A percentile compares a stretch with the other conserved stretches of the same genome.
phyloP scores from a whole-genome alignment of 2,329 filamentous ascomycete species.

The Cordyceps farinosa region DNA sequence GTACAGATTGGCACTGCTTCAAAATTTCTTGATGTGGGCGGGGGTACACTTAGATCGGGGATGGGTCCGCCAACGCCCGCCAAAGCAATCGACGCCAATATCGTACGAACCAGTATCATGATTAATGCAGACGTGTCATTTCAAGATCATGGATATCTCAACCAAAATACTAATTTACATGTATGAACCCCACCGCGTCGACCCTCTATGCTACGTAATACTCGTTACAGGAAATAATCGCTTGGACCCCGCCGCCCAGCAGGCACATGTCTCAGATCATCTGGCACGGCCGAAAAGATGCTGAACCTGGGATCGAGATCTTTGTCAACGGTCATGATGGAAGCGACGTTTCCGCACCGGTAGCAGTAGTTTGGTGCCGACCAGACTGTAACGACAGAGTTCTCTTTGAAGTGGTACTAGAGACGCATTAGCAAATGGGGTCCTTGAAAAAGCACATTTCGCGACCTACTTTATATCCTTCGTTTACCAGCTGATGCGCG shows the following conservation, averaged over 20 bases:
- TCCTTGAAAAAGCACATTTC: neutral
- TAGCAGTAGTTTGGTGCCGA: constrained; percentile 96
- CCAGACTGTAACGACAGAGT: constrained; percentile 97
- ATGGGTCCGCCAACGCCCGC: neutral
- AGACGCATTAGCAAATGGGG: neutral
- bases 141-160: constrained; percentile 39
- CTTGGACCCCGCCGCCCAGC: constrained; percentile 64
- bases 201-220: constrained; percentile 9
- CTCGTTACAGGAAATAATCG: constrained; percentile 64
- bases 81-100: neutral
- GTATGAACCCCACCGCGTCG: constrained; percentile 26
- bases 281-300: constrained; percentile 86
- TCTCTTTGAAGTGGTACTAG: constrained; percentile 88
- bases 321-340: constrained; percentile 87
- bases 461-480: constrained; percentile 80
- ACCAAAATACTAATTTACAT: constrained; percentile 41
- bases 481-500: constrained; percentile 97
- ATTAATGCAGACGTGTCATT: constrained; percentile 23
- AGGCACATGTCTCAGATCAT: constrained; percentile 76
- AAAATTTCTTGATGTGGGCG: constrained; percentile 19
- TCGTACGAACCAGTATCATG: neutral
- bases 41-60: neutral
- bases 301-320: constrained; percentile 88
- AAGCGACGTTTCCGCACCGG: constrained; percentile 92
- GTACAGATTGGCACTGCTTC: constrained; percentile 16